Conservation (phyloP, 495 filamentous ascomycete genomes). For the Penicillium manginii region DNA sequence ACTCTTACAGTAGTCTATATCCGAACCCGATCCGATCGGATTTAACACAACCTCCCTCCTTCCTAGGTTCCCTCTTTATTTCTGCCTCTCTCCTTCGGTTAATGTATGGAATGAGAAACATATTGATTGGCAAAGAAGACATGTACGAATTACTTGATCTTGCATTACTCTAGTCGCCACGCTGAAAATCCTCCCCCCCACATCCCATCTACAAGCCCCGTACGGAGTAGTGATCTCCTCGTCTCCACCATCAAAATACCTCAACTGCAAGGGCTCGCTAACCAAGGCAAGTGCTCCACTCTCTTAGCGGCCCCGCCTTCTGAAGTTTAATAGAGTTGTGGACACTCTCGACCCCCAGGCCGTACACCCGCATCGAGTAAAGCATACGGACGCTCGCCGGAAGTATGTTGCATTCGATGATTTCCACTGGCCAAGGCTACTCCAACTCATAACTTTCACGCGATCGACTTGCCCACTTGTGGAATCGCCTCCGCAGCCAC, state of each 20-base stretch:
- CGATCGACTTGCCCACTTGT: conserved; percentile 3
- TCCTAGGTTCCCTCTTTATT: too few relatives aligned
- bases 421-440: not conserved
- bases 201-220: conserved; percentile 4
- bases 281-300: conserved; percentile 1
- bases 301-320: not conserved
- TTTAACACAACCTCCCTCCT: not conserved
- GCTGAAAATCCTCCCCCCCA: conserved; percentile 7
- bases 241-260: conserved; percentile 26
- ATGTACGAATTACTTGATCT: not conserved
- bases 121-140: not conserved
- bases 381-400: conserved; percentile 15
- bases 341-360: conserved; percentile 7
- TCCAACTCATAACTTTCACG: conserved; percentile 6
- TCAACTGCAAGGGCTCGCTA: conserved; percentile 19
- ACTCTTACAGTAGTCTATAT: not conserved
- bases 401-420: not conserved
- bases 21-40: not conserved
- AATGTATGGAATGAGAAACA: not conserved
- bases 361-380: conserved; percentile 7
- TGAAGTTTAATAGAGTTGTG: conserved; percentile 18
- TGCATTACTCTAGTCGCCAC: conserved; percentile 8
- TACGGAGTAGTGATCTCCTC: conserved; percentile 27
- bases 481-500: conserved; percentile 9
- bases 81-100: too few relatives aligned